phyloP scores from a whole-genome alignment of 768 basidiomycete species.

The Strobilomyces confusus region DNA sequence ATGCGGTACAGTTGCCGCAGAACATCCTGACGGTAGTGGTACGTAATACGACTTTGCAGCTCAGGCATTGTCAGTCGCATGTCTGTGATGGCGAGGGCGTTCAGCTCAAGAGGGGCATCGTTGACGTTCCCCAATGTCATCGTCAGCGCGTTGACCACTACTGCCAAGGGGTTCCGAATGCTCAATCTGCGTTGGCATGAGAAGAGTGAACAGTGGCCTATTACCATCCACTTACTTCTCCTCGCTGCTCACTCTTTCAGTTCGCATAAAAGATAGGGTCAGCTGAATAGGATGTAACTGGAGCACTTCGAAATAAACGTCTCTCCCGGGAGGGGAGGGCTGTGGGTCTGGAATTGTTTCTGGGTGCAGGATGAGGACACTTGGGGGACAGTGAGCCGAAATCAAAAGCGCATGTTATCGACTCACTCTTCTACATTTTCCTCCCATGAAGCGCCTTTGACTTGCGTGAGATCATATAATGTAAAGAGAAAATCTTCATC shows the following conservation, averaged over 20 bases:
- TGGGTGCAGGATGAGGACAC: constrained; percentile 69
- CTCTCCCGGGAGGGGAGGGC: constrained; percentile 61
- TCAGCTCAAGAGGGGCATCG: constrained; percentile 90
- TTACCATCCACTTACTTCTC: constrained; percentile 67
- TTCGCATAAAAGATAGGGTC: constrained; percentile 94
- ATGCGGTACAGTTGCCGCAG: constrained; percentile 93
- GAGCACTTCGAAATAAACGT: constrained; percentile 92
- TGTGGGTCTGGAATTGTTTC: constrained; percentile 70
- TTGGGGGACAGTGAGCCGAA: constrained; percentile 28
- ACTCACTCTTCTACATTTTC: constrained; percentile 70
- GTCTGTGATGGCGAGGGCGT: constrained; percentile 91
- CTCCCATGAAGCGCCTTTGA: constrained; percentile 91
- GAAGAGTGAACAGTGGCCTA: not conserved
- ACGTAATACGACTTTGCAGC: constrained; percentile 75
- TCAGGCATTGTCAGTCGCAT: constrained; percentile 85
- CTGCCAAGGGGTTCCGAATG: constrained; percentile 86
- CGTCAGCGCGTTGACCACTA: constrained; percentile 89
- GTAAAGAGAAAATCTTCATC: constrained; percentile 96
- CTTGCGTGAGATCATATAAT: constrained; percentile 85
- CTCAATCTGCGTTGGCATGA: constrained; percentile 46
- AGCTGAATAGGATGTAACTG: constrained; percentile 93
- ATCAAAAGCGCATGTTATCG: not conserved
- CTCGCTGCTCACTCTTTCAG: constrained; percentile 88
- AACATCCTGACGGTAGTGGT: constrained; percentile 93
- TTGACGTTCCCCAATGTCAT: constrained; percentile 98